Evolutionary conservation across 2,329 filamentous ascomycete species (phyloP).

Genomic region (Alternaria triticina): DNA sequence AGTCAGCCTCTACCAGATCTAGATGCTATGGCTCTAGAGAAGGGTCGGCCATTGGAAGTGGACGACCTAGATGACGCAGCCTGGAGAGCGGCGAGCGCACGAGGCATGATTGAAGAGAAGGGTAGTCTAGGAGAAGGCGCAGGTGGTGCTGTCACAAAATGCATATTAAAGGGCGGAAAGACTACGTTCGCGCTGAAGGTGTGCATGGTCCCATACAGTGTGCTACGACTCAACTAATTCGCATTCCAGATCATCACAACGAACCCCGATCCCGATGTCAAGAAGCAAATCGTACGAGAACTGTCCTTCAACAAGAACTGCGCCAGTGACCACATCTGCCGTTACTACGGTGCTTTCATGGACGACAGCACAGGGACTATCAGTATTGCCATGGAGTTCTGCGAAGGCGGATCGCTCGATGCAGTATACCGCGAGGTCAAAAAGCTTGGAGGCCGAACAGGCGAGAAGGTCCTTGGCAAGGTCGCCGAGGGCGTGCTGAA

Average conservation of each 20-base stretch:
- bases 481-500: constrained; percentile 94
- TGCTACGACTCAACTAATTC: constrained; percentile 13
- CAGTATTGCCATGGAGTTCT: constrained; percentile 99
- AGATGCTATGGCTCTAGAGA: constrained; percentile 81
- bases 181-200: constrained; percentile 97
- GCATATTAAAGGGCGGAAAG: constrained; percentile 87
- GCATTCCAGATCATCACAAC: constrained; percentile 82
- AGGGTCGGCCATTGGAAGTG: constrained; percentile 83
- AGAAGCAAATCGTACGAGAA: constrained; percentile 97
- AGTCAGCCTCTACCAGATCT: constrained; percentile 78
- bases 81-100: constrained; percentile 90
- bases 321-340: constrained; percentile 93
- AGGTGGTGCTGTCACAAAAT: constrained; percentile 91
- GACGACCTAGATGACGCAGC: constrained; percentile 94
- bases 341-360: constrained; percentile 96
- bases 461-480: constrained; percentile 96
- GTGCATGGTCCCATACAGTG: constrained; percentile 12
- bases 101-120: constrained; percentile 85
- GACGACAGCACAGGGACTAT: constrained; percentile 96
- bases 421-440: constrained; percentile 98
- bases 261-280: constrained; percentile 95
- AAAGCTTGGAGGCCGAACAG: constrained; percentile 89
- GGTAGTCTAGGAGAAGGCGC: constrained; percentile 93
- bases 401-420: constrained; percentile 93
- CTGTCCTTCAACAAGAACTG: constrained; percentile 98